A percentile compares a stretch with the other conserved stretches of the same genome.
These are phyloP conservation scores for Pachysandra terminalis DNA, from an alignment of 164 flowering plant species.

Conservation along the genomic window DNA sequence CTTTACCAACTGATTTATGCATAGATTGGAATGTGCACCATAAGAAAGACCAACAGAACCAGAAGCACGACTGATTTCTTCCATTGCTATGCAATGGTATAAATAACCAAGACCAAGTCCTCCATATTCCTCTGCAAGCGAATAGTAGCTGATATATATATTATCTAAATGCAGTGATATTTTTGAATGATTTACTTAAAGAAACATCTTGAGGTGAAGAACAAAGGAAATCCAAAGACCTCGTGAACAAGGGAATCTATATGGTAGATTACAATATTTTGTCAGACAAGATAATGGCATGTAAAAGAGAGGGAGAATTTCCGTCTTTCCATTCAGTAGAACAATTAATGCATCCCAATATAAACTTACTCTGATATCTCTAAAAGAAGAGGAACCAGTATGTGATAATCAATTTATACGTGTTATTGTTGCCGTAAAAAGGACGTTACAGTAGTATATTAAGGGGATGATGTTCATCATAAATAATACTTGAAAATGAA, in stretches of 20 bases:
- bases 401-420: no score
- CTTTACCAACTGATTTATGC: slow-evolving; percentile 91
- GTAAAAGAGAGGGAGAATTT: background rate
- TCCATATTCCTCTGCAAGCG: slow-evolving; percentile 87
- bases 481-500: background rate
- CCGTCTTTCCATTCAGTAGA: background rate
- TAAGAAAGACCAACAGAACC: slow-evolving; percentile 95
- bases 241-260: background rate
- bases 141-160: slow-evolving; percentile 5
- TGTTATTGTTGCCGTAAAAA: background rate
- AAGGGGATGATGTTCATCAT: background rate
- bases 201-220: background rate
- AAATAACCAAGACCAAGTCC: slow-evolving; percentile 99
- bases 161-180: background rate
- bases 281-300: background rate
- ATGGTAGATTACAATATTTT: background rate
- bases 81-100: slow-evolving; percentile 97
- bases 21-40: slow-evolving; percentile 96
- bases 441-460: no score
- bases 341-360: no score
- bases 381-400: no score
- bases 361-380: background rate
- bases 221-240: background rate
- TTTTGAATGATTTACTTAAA: background rate
- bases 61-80: slow-evolving; percentile 97